phyloP scores from a whole-genome alignment of 1,139 yeast species.

The Trichomonascaceae sp. region DNA sequence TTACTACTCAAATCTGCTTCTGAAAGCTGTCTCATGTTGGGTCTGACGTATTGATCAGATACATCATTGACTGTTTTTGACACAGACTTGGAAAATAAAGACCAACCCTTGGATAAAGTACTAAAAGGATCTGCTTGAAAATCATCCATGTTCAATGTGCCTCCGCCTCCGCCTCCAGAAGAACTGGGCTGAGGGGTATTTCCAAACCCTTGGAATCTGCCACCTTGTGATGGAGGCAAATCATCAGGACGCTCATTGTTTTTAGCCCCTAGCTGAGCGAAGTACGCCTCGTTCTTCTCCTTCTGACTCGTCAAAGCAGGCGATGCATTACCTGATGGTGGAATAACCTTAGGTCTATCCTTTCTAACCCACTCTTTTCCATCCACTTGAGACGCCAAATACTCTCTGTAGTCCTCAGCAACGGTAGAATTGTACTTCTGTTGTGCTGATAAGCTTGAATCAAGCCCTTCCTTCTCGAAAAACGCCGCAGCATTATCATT shows the following conservation, averaged over 20 bases:
- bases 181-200: conserved; percentile 57
- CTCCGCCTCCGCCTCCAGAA: conserved; percentile 39
- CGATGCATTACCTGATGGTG: conserved; percentile 15
- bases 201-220: conserved; percentile 88
- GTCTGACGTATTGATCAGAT: conserved; percentile 81
- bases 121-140: conserved; percentile 85
- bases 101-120: conserved; percentile 89
- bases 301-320: conserved; percentile 36
- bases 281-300: conserved; percentile 69
- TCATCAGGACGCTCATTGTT: conserved; percentile 71
- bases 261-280: conserved; percentile 67
- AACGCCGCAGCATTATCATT: conserved; percentile 68
- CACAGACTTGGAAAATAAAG: conserved; percentile 76
- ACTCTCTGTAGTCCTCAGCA: conserved; percentile 90
- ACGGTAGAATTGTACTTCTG: conserved; percentile 79
- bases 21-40: conserved; percentile 74
- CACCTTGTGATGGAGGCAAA: conserved; percentile 91
- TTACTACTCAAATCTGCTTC: conserved; percentile 74
- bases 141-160: conserved; percentile 56
- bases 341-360: conserved; percentile 29
- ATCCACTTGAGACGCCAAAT: conserved; percentile 66
- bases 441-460: conserved; percentile 55
- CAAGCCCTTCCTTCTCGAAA: conserved; percentile 70
- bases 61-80: conserved; percentile 81
- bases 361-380: conserved; percentile 59